These are phyloP conservation scores for Pelagophyceae sp. DNA, from an alignment of 352 stramenopile genomes.

Conservation along the genomic window DNA sequence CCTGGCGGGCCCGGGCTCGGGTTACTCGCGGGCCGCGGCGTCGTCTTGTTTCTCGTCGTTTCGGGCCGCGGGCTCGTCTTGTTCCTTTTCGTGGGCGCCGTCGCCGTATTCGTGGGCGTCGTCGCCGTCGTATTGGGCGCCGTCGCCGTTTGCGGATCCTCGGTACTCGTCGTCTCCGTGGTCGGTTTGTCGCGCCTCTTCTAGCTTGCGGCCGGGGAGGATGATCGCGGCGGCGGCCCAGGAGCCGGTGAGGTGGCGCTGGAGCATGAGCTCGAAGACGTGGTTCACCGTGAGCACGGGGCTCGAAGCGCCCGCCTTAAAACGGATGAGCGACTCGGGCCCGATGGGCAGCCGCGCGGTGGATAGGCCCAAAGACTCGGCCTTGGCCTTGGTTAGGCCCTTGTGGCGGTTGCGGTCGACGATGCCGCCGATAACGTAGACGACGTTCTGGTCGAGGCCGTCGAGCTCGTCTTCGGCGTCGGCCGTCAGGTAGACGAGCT, in stretches of 20 bases:
- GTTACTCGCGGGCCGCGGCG: no score
- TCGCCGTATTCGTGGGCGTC: not conserved
- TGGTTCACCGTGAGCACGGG: slow-evolving; percentile 28
- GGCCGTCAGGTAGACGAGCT: slow-evolving; percentile 62
- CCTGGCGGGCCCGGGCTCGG: no score
- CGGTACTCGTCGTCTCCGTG: no score
- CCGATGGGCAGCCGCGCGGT: slow-evolving; percentile 25
- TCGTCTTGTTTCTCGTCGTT: not conserved
- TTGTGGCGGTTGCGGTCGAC: slow-evolving; percentile 69
- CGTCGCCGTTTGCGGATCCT: not conserved
- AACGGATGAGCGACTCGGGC: not conserved
- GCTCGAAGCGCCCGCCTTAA: not conserved
- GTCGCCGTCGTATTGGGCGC: not conserved
- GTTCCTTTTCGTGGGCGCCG: not conserved
- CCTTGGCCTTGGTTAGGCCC: slow-evolving; percentile 28
- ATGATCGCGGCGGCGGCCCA: slow-evolving; percentile 21
- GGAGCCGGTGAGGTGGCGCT: not conserved
- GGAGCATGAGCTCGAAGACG: slow-evolving; percentile 19
- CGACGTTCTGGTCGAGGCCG: slow-evolving; percentile 40
- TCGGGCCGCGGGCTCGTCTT: not conserved
- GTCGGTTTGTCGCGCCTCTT: no score
- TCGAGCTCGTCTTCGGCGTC: slow-evolving; percentile 55
- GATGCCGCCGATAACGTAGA: slow-evolving; percentile 70
- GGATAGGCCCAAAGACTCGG: not conserved
- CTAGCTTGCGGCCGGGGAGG: slow-evolving; percentile 2